phyloP scores from a whole-genome alignment of 2,329 filamentous ascomycete species.

The Beauveria medogensis region DNA sequence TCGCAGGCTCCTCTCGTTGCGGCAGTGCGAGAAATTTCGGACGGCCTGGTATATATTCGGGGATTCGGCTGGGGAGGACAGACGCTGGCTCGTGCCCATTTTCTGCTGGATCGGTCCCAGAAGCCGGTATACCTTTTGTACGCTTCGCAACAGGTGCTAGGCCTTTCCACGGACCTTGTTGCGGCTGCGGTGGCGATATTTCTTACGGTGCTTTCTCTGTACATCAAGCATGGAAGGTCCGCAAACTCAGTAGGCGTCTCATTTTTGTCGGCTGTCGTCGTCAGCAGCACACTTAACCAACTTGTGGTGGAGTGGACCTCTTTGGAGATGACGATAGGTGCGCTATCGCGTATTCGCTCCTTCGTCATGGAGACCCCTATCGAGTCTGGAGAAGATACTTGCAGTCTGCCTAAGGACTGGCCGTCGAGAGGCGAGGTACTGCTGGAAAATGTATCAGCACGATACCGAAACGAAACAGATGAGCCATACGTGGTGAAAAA shows the following conservation, averaged over 20 bases:
- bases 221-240: background rate
- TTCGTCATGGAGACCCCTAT: background rate
- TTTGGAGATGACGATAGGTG: background rate
- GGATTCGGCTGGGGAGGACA: background rate
- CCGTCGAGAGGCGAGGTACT: background rate
- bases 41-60: background rate
- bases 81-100: accelerated
- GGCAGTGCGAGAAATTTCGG: background rate
- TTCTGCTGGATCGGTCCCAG: background rate
- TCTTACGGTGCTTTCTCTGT: background rate
- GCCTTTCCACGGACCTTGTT: background rate
- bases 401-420: background rate
- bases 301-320: background rate
- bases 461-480: background rate
- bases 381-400: background rate
- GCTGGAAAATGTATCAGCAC: background rate
- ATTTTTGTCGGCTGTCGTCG: background rate
- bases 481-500: background rate
- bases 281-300: background rate
- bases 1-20: background rate
- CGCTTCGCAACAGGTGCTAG: background rate
- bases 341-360: background rate
- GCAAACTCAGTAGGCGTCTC: background rate
- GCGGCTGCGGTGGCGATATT: background rate
- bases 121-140: background rate